Base-by-base conservation (phyloP, 352 stramenopile genomes). In the Phytophthora foliorum region DNA sequence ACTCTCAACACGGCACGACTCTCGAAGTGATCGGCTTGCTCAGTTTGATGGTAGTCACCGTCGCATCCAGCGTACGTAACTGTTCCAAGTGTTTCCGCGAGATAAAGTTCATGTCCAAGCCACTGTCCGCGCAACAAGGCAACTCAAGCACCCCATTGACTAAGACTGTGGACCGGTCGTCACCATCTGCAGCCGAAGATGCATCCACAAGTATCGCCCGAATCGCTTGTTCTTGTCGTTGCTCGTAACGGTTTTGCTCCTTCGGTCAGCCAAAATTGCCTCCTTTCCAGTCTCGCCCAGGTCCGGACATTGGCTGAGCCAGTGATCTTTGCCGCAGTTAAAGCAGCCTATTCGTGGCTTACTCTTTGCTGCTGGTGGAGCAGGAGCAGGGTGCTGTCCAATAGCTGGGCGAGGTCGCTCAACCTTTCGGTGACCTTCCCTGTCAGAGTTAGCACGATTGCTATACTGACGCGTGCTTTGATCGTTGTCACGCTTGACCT, bases 21-120 rank as follows among this genome's bases (percentile, higher is more conserved):
- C 48, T 32, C 2, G 38, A 53, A 7, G 14, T 34, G 17, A 67
- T 45, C 7, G 29, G 36, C 3, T 31, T 29, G 21, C 31, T 34
- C 13, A 36, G 13, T 4, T 42, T 2, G 27, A 60, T 2, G 21
- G n/a, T 22, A 22, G 3, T 22, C 4, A 46, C 17, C 5, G 39
- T 45, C 3, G 16, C 0, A 49, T 58, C 27, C 3, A 38, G 2
- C 19, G 14, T 8, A 17, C 3, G 22, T 0, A 71, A 32, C 14
- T 36, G 38, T 2, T 71, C 22, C 14, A 56, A 52, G 19, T 63
- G 61, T 11, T 42, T 44, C 2, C 61, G 31, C 3, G 52, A 62
- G 8, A 63, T 69, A 1, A 63, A 14, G 24, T 74, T 78, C 36
- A n/a, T 31, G 34, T 75, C 65, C 1, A 21, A 69, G 0, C 65